Evolutionary conservation across 805 yeast genomes (phyloP).

Genomic region (Monosporozyma yasuniensis): DNA sequence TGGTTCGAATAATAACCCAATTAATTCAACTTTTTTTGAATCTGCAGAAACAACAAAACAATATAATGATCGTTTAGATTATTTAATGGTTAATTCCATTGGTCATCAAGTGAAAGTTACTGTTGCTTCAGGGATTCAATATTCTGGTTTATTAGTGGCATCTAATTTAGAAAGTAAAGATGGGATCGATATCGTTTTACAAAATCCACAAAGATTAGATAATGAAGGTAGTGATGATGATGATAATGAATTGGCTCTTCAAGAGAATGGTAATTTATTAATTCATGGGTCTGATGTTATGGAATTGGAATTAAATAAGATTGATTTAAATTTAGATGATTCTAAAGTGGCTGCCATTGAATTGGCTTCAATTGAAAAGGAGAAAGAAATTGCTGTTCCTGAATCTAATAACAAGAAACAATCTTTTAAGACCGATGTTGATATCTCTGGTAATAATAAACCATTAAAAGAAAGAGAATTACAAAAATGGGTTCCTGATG

Average conservation of each 20-base stretch:
- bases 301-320: slow-evolving; percentile 33
- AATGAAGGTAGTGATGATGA: slow-evolving; percentile 19
- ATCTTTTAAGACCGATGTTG: slow-evolving; percentile 73
- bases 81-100: slow-evolving; percentile 46
- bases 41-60: slow-evolving; percentile 23
- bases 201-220: slow-evolving; percentile 35
- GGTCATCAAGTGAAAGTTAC: slow-evolving; percentile 53
- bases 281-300: slow-evolving; percentile 32
- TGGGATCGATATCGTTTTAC: slow-evolving; percentile 50
- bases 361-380: neutral
- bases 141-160: slow-evolving; percentile 50
- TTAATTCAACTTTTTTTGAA: slow-evolving; percentile 15
- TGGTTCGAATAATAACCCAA: neutral
- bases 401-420: slow-evolving; percentile 8
- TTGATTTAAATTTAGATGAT: slow-evolving; percentile 24
- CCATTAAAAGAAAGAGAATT: slow-evolving; percentile 58
- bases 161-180: slow-evolving; percentile 34
- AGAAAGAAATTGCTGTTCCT: slow-evolving; percentile 4
- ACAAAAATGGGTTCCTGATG: slow-evolving; percentile 79
- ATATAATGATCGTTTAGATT: slow-evolving; percentile 50
- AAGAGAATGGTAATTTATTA: slow-evolving; percentile 19
- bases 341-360: slow-evolving; percentile 8
- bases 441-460: slow-evolving; percentile 50
- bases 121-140: slow-evolving; percentile 50
- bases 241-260: slow-evolving; percentile 14